phyloP scores from a whole-genome alignment of 2,329 filamentous ascomycete species.

The Lojkania enalia region DNA sequence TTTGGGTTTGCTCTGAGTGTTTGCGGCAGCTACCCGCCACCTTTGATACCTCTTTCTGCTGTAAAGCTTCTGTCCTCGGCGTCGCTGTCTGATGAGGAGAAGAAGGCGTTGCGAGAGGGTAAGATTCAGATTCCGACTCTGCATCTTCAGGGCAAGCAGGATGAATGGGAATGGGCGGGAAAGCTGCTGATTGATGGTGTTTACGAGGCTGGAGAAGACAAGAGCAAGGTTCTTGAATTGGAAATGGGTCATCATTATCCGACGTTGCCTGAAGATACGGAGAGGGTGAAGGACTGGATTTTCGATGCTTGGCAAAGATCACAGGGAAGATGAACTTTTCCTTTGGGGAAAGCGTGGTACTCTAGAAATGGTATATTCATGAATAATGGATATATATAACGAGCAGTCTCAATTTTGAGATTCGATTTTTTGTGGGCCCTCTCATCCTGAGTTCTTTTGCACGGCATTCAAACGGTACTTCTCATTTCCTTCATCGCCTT shows the following conservation, averaged over 20 bases:
- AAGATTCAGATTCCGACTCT: constrained; percentile 35
- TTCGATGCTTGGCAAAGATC: constrained; percentile 12
- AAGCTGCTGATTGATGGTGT: constrained; percentile 31
- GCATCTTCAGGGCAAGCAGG: constrained; percentile 37
- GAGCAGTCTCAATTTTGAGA: too few relatives aligned
- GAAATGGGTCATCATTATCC: constrained; percentile 46
- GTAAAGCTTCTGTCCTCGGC: constrained; percentile 7
- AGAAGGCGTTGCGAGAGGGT: constrained; percentile 11
- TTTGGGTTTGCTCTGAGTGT: constrained; percentile 29
- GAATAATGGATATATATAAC: too few relatives aligned
- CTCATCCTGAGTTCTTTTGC: too few relatives aligned
- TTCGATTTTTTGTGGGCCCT: too few relatives aligned
- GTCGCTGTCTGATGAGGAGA: constrained; percentile 9
- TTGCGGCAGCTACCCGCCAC: constrained; percentile 35
- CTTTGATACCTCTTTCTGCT: constrained; percentile 26
- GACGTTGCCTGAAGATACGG: constrained; percentile 31
- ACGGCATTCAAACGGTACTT: too few relatives aligned
- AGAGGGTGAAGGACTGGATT: constrained; percentile 34
- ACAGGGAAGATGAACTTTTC: too few relatives aligned
- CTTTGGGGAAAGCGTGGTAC: too few relatives aligned
- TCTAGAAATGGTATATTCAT: too few relatives aligned
- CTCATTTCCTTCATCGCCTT: too few relatives aligned
- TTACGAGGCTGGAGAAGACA: constrained; percentile 30
- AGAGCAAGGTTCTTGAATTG: constrained; percentile 27
- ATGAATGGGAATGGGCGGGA: constrained; percentile 42